A percentile compares a stretch with the other conserved stretches of the same genome.
phyloP scores from a whole-genome alignment of 352 stramenopile genomes.

The Phytopythium montanum region DNA sequence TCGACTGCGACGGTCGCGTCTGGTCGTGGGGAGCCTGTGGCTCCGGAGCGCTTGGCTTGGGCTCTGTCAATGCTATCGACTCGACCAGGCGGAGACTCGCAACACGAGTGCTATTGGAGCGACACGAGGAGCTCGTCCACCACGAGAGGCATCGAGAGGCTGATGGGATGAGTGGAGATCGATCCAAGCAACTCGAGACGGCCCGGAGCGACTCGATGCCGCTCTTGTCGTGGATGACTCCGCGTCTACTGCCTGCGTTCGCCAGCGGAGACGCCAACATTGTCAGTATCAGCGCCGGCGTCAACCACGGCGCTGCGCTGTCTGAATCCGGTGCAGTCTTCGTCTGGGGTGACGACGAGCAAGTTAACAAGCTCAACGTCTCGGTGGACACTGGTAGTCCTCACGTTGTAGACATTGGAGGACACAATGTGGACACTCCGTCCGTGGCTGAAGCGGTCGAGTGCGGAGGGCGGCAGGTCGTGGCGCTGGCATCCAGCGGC shows the following conservation, averaged over 20 bases:
- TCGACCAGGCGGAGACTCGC: not conserved
- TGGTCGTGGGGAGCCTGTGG: slow-evolving; percentile 80
- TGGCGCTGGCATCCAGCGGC: slow-evolving; percentile 39
- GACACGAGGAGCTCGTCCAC: not conserved
- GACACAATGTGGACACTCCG: not conserved
- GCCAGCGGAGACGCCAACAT: slow-evolving; percentile 28
- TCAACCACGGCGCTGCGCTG: slow-evolving; percentile 84
- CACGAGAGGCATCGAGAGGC: not conserved
- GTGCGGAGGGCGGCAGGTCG: slow-evolving; percentile 41
- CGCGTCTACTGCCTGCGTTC: slow-evolving; percentile 43
- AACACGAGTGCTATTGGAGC: not conserved
- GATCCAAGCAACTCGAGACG: not conserved
- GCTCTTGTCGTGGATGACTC: slow-evolving; percentile 37
- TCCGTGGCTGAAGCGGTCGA: slow-evolving; percentile 40
- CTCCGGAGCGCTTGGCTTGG: slow-evolving; percentile 59
- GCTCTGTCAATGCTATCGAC: slow-evolving; percentile 4
- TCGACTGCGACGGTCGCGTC: slow-evolving; percentile 57
- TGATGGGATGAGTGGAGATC: not conserved
- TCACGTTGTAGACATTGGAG: not conserved
- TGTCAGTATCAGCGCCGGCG: slow-evolving; percentile 73
- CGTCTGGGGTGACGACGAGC: slow-evolving; percentile 69
- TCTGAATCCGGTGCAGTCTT: slow-evolving; percentile 89
- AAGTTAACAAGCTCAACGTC: slow-evolving; percentile 13
- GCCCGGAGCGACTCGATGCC: slow-evolving; percentile 11
- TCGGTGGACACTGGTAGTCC: not conserved